A percentile compares a stretch with the other conserved stretches of the same genome.
phyloP scores from a whole-genome alignment of 192 early-diverging fungal genomes.

The Coemansia sp. region DNA sequence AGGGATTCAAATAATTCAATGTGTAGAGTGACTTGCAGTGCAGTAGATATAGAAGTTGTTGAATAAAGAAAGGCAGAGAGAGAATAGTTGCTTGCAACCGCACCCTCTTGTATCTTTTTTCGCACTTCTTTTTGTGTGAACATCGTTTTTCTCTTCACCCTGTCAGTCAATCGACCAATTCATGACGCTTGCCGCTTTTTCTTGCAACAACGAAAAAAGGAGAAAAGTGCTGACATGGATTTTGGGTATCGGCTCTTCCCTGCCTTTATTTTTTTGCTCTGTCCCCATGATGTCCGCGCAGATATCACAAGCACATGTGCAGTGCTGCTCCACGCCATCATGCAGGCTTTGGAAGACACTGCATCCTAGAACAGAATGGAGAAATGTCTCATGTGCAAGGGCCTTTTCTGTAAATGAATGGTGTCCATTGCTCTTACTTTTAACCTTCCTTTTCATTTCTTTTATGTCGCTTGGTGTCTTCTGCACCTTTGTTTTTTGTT shows the following conservation, averaged over 20 bases:
- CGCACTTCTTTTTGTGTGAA: background rate
- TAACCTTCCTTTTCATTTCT: background rate
- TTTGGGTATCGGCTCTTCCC: background rate
- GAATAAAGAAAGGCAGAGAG: background rate
- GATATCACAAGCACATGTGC: constrained; percentile 11
- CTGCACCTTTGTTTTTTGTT: background rate
- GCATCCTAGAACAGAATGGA: background rate
- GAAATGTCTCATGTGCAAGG: background rate
- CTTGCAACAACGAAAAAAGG: background rate
- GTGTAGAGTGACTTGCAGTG: background rate
- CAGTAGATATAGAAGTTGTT: background rate
- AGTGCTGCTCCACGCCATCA: background rate
- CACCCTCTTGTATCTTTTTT: background rate
- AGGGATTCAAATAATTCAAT: background rate
- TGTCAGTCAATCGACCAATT: background rate
- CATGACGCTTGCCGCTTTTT: background rate
- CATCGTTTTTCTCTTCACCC: background rate
- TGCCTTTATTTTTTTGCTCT: background rate
- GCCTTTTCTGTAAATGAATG: background rate
- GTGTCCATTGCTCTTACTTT: background rate
- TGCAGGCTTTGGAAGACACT: background rate
- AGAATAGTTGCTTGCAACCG: background rate
- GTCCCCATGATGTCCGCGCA: background rate
- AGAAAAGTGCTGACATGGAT: background rate
- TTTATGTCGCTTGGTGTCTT: background rate